Evolutionary conservation across 257 asterid genomes (phyloP).

Genomic region (Solanum sparsipilum): DNA sequence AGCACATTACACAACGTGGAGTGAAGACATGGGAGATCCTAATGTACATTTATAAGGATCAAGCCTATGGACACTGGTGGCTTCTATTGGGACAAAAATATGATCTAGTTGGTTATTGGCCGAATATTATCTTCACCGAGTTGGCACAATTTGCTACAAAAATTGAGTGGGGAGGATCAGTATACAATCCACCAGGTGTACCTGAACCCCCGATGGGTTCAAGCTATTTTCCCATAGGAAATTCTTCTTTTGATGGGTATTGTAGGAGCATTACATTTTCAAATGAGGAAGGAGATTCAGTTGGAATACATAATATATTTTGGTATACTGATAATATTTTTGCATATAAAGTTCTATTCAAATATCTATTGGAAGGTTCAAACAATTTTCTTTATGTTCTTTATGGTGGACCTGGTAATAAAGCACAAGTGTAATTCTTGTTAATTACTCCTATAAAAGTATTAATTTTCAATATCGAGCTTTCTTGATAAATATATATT

Average conservation of each 20-base stretch:
- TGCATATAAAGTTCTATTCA: not conserved
- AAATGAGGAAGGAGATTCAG: not conserved
- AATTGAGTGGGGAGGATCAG: not conserved
- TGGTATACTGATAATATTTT: not conserved
- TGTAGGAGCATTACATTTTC: not conserved
- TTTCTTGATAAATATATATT: not conserved
- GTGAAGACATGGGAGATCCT: not conserved
- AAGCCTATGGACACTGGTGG: not conserved
- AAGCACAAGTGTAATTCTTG: not conserved
- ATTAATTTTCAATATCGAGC: not conserved
- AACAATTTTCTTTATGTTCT: not conserved
- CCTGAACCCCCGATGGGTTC: not conserved
- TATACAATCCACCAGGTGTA: not conserved
- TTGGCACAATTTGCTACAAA: not conserved
- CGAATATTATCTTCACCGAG: not conserved
- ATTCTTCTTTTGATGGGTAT: not conserved
- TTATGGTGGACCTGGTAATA: not conserved
- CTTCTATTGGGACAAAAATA: not conserved
- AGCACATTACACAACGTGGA: not conserved
- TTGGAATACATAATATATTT: not conserved
- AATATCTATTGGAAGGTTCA: not conserved
- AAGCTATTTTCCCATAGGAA: not conserved
- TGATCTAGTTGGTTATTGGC: not conserved
- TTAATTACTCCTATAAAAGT: not conserved
- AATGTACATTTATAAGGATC: not conserved